These are phyloP conservation scores for Priceomyces haplophilus DNA, from an alignment of 805 yeast species.

Conservation along the genomic window DNA sequence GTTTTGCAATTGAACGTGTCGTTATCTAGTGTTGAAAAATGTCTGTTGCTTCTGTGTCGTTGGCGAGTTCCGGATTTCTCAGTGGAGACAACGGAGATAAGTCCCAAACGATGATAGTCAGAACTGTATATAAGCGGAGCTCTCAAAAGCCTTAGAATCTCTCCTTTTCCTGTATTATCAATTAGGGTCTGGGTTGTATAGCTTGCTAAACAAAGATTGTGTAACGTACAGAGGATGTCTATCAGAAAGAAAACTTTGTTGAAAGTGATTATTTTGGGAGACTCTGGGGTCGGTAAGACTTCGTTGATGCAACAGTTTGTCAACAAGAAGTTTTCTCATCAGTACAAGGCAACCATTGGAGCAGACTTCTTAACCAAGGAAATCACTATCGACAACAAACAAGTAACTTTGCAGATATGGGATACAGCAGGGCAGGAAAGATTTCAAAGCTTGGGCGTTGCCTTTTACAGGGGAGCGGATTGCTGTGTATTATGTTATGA, in stretches of 20 bases:
- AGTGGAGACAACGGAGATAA: too few species aligned
- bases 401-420: constrained; percentile 87
- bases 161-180: background rate
- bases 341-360: constrained; percentile 96
- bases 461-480: constrained; percentile 96
- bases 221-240: constrained; percentile 39
- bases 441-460: constrained; percentile 94
- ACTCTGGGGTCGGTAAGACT: constrained; percentile 97
- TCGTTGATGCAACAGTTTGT: constrained; percentile 97
- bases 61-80: too few species aligned
- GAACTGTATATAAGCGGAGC: background rate
- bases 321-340: constrained; percentile 89
- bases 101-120: too few species aligned
- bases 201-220: too few species aligned
- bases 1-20: too few species aligned
- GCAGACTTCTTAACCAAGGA: constrained; percentile 96
- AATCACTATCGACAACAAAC: constrained; percentile 69
- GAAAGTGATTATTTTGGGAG: constrained; percentile 91
- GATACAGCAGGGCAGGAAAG: constrained; percentile 99
- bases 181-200: background rate
- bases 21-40: too few species aligned
- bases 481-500: constrained; percentile 96
- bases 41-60: too few species aligned
- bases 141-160: background rate
- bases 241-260: constrained; percentile 71